Conservation (phyloP, 1,139 yeast species). For the Magnusiomyces tetraspermus region DNA sequence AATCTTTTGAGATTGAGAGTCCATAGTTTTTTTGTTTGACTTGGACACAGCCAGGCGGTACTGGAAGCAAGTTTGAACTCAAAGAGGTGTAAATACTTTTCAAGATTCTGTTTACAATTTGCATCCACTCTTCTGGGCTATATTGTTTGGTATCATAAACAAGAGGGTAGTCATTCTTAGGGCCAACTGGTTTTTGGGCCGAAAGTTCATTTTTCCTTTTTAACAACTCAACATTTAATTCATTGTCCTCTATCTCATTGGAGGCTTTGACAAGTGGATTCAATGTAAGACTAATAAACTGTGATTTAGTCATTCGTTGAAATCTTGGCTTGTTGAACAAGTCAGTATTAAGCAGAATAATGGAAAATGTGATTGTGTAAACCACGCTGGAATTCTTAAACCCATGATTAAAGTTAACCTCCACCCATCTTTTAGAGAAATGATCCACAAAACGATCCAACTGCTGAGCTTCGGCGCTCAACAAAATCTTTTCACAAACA, state of each 20-base stretch:
- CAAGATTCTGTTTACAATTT: conserved; percentile 19
- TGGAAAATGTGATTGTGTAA: conserved; percentile 64
- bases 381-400: conserved; percentile 54
- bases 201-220: too few species aligned
- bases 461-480: conserved; percentile 79
- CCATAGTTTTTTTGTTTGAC: background rate
- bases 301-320: conserved; percentile 33
- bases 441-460: conserved; percentile 65
- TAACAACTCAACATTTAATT: background rate
- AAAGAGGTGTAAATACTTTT: conserved; percentile 26
- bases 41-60: conserved; percentile 14
- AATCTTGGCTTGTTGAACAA: conserved; percentile 28
- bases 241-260: conserved; percentile 7
- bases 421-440: conserved; percentile 60
- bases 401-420: conserved; percentile 38
- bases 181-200: background rate
- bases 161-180: conserved; percentile 9
- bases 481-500: conserved; percentile 55
- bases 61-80: conserved; percentile 23
- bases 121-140: conserved; percentile 25
- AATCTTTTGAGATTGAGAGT: background rate
- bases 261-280: conserved; percentile 13
- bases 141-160: conserved; percentile 18
- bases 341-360: conserved; percentile 54
- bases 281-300: conserved; percentile 24